A percentile compares a stretch with the other conserved stretches of the same genome.
Evolutionary conservation across 2,329 filamentous ascomycete genomes (phyloP).

Genomic region (Cytospora schulzeri): DNA sequence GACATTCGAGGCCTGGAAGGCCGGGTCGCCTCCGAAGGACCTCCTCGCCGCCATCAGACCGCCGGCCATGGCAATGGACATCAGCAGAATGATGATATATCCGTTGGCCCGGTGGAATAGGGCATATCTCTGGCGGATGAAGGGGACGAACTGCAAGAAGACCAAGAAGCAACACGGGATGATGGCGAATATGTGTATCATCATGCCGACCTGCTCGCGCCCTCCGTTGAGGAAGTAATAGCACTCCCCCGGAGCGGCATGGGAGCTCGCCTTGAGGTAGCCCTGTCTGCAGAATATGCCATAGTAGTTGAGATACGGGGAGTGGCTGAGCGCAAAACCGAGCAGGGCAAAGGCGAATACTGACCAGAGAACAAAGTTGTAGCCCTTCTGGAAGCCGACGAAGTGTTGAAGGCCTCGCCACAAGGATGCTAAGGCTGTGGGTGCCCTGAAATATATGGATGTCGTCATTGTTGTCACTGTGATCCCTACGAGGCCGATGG

Average conservation of each 20-base stretch:
- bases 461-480: neutral
- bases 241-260: slow-evolving; percentile 28
- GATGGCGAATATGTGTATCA: slow-evolving; percentile 48
- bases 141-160: slow-evolving; percentile 52
- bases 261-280: slow-evolving; percentile 24
- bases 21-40: slow-evolving; percentile 56
- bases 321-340: slow-evolving; percentile 51
- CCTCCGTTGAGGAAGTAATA: slow-evolving; percentile 26
- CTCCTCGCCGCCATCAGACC: slow-evolving; percentile 55
- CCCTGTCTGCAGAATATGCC: slow-evolving; percentile 38
- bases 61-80: slow-evolving; percentile 47
- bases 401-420: slow-evolving; percentile 44
- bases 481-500: neutral
- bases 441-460: neutral
- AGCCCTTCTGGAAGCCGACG: slow-evolving; percentile 57
- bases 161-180: slow-evolving; percentile 49
- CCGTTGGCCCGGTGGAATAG: slow-evolving; percentile 63
- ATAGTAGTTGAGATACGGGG: slow-evolving; percentile 52
- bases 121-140: slow-evolving; percentile 49
- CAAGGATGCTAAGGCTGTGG: neutral
- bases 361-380: slow-evolving; percentile 59
- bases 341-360: slow-evolving; percentile 49
- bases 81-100: slow-evolving; percentile 54
- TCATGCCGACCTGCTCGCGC: slow-evolving; percentile 43
- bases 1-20: slow-evolving; percentile 49